Evolutionary conservation across 192 early-diverging fungal species (phyloP).

Genomic region (Rhizophagus prolifer): DNA sequence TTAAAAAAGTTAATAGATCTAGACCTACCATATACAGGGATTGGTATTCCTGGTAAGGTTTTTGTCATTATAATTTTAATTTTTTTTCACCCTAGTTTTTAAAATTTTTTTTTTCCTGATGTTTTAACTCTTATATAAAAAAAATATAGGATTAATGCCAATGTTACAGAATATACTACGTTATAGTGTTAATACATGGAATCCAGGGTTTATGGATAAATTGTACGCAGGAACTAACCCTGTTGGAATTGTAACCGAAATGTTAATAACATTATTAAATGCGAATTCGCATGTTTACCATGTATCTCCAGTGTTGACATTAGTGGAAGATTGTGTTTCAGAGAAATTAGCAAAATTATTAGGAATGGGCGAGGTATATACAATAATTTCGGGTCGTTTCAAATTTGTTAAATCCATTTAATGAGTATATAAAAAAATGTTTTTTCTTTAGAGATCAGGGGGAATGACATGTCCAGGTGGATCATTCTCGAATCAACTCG

Average conservation of each 20-base stretch:
- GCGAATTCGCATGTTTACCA: constrained; percentile 78
- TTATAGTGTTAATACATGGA: constrained; percentile 64
- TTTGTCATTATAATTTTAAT: background rate
- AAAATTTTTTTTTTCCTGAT: background rate
- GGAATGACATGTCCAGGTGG: constrained; percentile 78
- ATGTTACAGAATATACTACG: constrained; percentile 45
- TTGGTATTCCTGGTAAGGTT: constrained; percentile 46
- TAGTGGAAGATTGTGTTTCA: constrained; percentile 68
- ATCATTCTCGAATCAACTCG: constrained; percentile 72
- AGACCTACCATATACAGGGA: constrained; percentile 41
- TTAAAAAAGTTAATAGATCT: constrained; percentile 50
- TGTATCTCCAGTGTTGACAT: constrained; percentile 66
- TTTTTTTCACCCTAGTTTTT: background rate
- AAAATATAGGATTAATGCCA: constrained; percentile 41
- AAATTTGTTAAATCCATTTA: background rate
- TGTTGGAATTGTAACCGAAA: constrained; percentile 70
- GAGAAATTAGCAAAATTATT: constrained; percentile 44
- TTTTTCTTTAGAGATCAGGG: constrained; percentile 39
- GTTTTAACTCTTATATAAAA: background rate
- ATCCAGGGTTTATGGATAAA: constrained; percentile 78
- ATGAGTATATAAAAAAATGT: background rate
- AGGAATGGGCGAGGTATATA: constrained; percentile 44
- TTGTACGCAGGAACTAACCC: constrained; percentile 76
- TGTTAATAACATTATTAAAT: constrained; percentile 70
- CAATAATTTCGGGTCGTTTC: background rate